Base-by-base conservation (phyloP, 148 eudicot species). In the Persicaria maculosa region DNA sequence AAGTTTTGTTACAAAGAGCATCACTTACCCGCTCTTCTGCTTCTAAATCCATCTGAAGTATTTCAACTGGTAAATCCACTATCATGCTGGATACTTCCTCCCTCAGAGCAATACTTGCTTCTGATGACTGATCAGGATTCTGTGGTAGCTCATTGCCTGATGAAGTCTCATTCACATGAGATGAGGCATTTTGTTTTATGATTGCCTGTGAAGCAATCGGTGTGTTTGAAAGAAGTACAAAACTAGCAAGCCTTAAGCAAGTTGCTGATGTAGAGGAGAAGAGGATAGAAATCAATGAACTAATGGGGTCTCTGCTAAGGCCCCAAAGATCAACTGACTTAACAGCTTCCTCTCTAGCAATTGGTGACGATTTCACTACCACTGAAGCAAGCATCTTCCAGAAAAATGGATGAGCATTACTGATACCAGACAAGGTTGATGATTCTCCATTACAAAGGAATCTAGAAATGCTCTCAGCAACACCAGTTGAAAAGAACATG, bases 281-380 rank as follows among this genome's bases (percentile, higher is more conserved):
- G 45, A 95, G 79, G 47, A 90, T 80, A 19, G 97, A 90, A 85
- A 87, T 87, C 83, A 95, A 84, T 45, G 99, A 86, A 74, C 86
- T 86, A 48, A 95, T 79, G 20, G 92, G 84, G 64, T 91, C 93
- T 72, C 85, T 85, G 81, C 84, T 87, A 73, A 95, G 83, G 44
- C 96, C 99, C 99, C 99, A 95, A 52, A 89, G 85, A 72, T 95
- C 91, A 79, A 90, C 82, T 71, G 99, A 89, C 74, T 85, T 95
- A 61, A 85, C 77, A 59, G 97, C 91, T 77, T 80, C 89, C 74
- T 90, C 94, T 85, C 96, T 86, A 72, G 97, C 89, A 76, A 74
- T 74, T 59, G 85, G 20, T 72, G 93, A 89, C 47, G 97, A 86
- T 65, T 83, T 85, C 44, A 85, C 76, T 53, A 85, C 91, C 79